phyloP scores from a whole-genome alignment of 2,329 filamentous ascomycete genomes.

The Clonostachys byssicola region DNA sequence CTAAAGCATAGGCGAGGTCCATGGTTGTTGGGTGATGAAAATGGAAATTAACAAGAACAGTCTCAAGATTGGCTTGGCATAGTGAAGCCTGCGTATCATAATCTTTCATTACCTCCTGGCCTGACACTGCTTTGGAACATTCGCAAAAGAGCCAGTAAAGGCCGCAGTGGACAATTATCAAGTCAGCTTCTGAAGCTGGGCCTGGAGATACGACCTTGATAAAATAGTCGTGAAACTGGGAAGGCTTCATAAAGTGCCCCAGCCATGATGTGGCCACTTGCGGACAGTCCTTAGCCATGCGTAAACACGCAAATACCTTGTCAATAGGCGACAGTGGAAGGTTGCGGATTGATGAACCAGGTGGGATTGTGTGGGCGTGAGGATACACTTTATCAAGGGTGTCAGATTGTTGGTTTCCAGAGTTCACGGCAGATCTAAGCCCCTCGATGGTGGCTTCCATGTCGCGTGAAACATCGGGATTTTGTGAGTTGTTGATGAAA shows the following conservation, averaged over 20 bases:
- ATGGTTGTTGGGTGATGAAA: slow-evolving; percentile 10
- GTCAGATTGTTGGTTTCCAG: slow-evolving; percentile 7
- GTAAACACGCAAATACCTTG: slow-evolving; percentile 4
- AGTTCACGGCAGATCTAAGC: slow-evolving; percentile 5
- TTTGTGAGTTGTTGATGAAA: slow-evolving; percentile 8
- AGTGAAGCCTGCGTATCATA: slow-evolving; percentile 6
- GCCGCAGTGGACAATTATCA: slow-evolving; percentile 11
- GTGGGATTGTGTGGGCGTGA: slow-evolving; percentile 1
- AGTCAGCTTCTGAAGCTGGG: slow-evolving; percentile 6
- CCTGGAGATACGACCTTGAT: slow-evolving; percentile 12
- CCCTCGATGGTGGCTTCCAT: slow-evolving; percentile 10
- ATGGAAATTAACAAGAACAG: slow-evolving; percentile 8
- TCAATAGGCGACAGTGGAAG: slow-evolving; percentile 8
- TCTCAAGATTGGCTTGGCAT: slow-evolving; percentile 13
- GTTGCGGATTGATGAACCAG: slow-evolving; percentile 1
- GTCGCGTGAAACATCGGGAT: slow-evolving; percentile 7
- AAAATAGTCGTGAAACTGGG: slow-evolving; percentile 10
- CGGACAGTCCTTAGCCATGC: slow-evolving; percentile 4
- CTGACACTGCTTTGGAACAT: slow-evolving; percentile 4
- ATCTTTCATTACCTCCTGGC: slow-evolving; percentile 5
- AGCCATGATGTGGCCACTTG: slow-evolving; percentile 7
- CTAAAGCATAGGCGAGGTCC: slow-evolving; percentile 9
- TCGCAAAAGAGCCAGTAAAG: slow-evolving; percentile 13
- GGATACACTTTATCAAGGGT: slow-evolving; percentile 3
- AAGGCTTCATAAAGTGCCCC: slow-evolving; percentile 6